Evolutionary conservation across 2,329 filamentous ascomycete genomes (phyloP).

Genomic region (Cladobotryum protrusum): DNA sequence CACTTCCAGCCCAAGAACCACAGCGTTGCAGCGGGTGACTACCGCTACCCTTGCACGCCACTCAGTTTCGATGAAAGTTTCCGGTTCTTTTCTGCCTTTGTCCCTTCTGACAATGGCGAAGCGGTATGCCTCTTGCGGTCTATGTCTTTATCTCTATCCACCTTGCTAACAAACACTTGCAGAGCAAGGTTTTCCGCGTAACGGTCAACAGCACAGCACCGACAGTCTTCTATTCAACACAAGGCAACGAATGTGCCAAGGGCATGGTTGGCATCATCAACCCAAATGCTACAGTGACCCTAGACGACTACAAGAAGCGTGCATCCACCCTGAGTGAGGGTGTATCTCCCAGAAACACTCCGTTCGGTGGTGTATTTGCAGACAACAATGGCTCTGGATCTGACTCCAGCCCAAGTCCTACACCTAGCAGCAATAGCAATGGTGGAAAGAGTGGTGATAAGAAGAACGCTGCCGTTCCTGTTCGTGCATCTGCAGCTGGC

Average conservation of each 20-base stretch:
- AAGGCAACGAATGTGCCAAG: constrained; percentile 29
- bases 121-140: constrained; percentile 21
- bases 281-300: constrained; percentile 22
- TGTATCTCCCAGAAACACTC: constrained; percentile 20
- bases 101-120: constrained; percentile 22
- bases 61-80: constrained; percentile 23
- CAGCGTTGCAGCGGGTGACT: constrained; percentile 32
- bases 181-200: constrained; percentile 32
- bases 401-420: neutral
- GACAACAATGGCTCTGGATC: constrained; percentile 7
- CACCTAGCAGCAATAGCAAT: neutral
- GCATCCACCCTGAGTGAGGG: constrained; percentile 21
- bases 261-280: constrained; percentile 38
- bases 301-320: constrained; percentile 26
- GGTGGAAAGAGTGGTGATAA: neutral
- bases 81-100: constrained; percentile 32
- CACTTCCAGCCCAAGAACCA: constrained; percentile 32
- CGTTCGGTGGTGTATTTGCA: constrained; percentile 26
- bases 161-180: too few relatives aligned
- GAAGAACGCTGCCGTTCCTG: neutral
- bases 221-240: constrained; percentile 34
- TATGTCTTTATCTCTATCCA: neutral
- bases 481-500: too few relatives aligned
- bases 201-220: constrained; percentile 27
- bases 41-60: constrained; percentile 30